Evolutionary conservation across 176 grass and related monocot species (phyloP).

Genomic region (Paspalum notatum): DNA sequence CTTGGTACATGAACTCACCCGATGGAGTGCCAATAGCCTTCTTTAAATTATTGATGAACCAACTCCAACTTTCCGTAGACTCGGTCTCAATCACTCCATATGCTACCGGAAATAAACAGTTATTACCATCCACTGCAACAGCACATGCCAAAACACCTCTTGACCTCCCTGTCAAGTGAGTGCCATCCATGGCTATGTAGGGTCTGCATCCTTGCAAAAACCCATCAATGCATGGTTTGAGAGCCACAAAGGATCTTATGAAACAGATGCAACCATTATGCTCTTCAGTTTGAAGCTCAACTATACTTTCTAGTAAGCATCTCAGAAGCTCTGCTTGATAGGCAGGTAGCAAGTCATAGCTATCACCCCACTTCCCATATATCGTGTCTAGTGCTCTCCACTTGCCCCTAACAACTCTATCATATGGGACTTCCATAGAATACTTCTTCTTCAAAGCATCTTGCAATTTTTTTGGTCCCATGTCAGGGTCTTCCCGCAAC

Average conservation of each 20-base stretch:
- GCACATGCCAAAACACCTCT: not conserved
- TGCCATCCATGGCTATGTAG: not conserved
- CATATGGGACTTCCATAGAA: not conserved
- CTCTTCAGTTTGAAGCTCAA: not conserved
- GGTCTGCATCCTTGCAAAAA: not conserved
- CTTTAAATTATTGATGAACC: too few species aligned
- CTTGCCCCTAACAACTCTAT: not conserved
- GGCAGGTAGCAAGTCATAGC: not conserved
- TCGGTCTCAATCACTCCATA: too few species aligned
- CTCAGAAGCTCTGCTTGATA: not conserved
- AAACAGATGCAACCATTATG: not conserved
- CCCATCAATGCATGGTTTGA: not conserved
- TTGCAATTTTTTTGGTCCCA: not conserved
- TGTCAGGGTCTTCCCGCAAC: not conserved
- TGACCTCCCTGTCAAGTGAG: not conserved
- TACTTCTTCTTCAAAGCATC: not conserved
- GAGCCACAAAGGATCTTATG: not conserved
- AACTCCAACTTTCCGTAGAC: too few species aligned
- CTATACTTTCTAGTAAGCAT: not conserved
- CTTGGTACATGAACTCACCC: too few species aligned
- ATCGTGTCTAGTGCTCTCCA: not conserved
- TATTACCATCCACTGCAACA: not conserved
- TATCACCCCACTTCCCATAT: not conserved
- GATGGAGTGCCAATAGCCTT: too few species aligned
- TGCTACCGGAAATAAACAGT: not conserved